Evolutionary conservation across 805 yeast genomes (phyloP).

Genomic region (Yarrowia porcina): DNA sequence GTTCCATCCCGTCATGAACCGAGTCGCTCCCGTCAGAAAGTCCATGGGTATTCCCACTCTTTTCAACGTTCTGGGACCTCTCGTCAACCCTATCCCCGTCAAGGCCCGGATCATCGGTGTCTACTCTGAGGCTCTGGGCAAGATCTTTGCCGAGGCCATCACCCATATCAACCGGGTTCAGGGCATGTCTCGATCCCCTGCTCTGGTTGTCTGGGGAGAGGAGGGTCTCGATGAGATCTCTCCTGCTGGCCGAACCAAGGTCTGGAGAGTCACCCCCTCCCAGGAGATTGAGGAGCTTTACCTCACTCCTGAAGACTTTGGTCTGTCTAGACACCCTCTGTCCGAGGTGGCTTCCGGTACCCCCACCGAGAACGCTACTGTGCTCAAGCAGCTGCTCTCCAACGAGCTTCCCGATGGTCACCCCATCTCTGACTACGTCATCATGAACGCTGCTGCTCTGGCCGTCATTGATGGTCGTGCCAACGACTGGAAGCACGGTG

Average conservation of each 20-base stretch:
- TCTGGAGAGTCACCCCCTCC: slow-evolving; percentile 64
- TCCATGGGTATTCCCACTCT: slow-evolving; percentile 86
- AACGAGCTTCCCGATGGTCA: slow-evolving; percentile 42
- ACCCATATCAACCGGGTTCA: slow-evolving; percentile 53
- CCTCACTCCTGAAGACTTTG: slow-evolving; percentile 69
- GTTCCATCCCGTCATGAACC: slow-evolving; percentile 88
- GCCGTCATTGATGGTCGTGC: slow-evolving; percentile 74
- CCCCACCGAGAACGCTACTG: slow-evolving; percentile 75
- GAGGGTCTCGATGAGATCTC: slow-evolving; percentile 92
- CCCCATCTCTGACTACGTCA: slow-evolving; percentile 84
- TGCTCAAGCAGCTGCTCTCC: slow-evolving; percentile 51
- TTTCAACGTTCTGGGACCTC: slow-evolving; percentile 90
- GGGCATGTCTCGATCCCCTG: slow-evolving; percentile 44
- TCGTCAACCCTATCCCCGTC: slow-evolving; percentile 83
- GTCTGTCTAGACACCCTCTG: slow-evolving; percentile 68
- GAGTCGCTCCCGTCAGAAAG: slow-evolving; percentile 74
- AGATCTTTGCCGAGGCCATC: slow-evolving; percentile 79
- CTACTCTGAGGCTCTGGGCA: slow-evolving; percentile 73
- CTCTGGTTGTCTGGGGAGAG: slow-evolving; percentile 91
- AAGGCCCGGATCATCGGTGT: slow-evolving; percentile 87
- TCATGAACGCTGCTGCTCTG: slow-evolving; percentile 83
- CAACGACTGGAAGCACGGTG: slow-evolving; percentile 72
- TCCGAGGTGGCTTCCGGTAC: slow-evolving; percentile 75
- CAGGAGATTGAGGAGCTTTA: slow-evolving; percentile 36
- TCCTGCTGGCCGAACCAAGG: slow-evolving; percentile 75